A percentile compares a stretch with the other conserved stretches of the same genome.
phyloP scores from a whole-genome alignment of 805 yeast genomes.

The Tetrapisispora taiwanensis region DNA sequence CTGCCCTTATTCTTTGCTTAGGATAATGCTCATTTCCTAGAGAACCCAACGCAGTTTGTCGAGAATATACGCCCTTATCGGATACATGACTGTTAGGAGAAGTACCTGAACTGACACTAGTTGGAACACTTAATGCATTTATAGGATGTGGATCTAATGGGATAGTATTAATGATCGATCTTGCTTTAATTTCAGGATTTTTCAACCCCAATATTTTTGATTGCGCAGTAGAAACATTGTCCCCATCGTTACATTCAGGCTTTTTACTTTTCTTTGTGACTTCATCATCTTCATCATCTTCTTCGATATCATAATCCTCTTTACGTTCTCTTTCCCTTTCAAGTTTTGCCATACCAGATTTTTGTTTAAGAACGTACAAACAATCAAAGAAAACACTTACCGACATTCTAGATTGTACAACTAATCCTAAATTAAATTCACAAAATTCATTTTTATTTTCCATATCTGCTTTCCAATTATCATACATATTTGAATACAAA shows the following conservation, averaged over 20 bases:
- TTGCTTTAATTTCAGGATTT: conserved; percentile 62
- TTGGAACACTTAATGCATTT: conserved; percentile 16
- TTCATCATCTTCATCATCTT: conserved; percentile 30
- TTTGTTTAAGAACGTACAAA: conserved; percentile 71
- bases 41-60: conserved; percentile 1
- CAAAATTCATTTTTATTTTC: conserved; percentile 3
- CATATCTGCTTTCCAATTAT: conserved; percentile 33
- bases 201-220: conserved; percentile 33
- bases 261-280: conserved; percentile 6
- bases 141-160: conserved; percentile 82
- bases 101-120: not conserved
- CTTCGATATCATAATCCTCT: conserved; percentile 19
- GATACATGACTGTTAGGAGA: conserved; percentile 1
- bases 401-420: conserved; percentile 75
- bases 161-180: conserved; percentile 64
- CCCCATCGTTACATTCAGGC: not conserved
- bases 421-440: conserved; percentile 36
- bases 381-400: conserved; percentile 91
- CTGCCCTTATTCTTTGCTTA: not conserved
- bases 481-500: conserved; percentile 58
- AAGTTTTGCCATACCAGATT: conserved; percentile 74
- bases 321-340: conserved; percentile 27
- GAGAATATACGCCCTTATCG: conserved; percentile 1
- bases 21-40: not conserved
- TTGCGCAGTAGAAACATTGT: not conserved